Evolutionary conservation across 2,329 filamentous ascomycete genomes (phyloP).

Genomic region (Aspergillus jensenii): DNA sequence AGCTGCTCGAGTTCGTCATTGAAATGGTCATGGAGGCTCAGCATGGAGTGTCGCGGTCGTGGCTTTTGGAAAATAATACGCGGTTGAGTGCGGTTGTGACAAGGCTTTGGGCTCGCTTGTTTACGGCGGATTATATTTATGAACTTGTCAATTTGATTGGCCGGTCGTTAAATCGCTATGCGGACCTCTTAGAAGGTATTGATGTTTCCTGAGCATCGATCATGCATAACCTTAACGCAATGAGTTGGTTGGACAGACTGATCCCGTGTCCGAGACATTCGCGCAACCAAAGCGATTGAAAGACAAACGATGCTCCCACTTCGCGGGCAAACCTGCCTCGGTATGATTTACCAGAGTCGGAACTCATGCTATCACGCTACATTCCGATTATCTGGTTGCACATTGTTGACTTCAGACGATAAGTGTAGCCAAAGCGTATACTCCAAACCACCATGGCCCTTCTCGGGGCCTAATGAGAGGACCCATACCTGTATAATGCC

Average conservation of each 20-base stretch:
- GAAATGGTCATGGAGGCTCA: constrained; percentile 39
- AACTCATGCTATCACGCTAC: not conserved
- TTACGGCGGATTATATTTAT: constrained; percentile 38
- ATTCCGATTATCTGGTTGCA: too few species aligned
- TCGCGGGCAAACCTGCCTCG: too few species aligned
- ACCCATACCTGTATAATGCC: too few species aligned
- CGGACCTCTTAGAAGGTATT: constrained; percentile 27
- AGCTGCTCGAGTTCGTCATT: constrained; percentile 35
- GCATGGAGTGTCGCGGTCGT: constrained; percentile 30
- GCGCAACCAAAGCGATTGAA: too few species aligned
- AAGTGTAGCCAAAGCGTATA: not conserved
- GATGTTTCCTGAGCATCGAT: not conserved
- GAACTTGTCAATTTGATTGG: constrained; percentile 38
- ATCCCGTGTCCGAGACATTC: not conserved
- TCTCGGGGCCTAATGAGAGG: not conserved
- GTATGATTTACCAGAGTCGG: too few species aligned
- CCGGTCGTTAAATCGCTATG: constrained; percentile 33
- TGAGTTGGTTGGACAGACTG: too few species aligned
- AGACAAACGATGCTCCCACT: too few species aligned
- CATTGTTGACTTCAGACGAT: not conserved
- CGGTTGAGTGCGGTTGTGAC: constrained; percentile 33
- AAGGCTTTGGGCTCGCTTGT: constrained; percentile 35
- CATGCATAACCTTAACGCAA: not conserved
- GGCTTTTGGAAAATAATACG: constrained; percentile 34
- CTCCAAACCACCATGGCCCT: not conserved